Conservation (phyloP, 306 rosid species). For the Prunus campanulata region DNA sequence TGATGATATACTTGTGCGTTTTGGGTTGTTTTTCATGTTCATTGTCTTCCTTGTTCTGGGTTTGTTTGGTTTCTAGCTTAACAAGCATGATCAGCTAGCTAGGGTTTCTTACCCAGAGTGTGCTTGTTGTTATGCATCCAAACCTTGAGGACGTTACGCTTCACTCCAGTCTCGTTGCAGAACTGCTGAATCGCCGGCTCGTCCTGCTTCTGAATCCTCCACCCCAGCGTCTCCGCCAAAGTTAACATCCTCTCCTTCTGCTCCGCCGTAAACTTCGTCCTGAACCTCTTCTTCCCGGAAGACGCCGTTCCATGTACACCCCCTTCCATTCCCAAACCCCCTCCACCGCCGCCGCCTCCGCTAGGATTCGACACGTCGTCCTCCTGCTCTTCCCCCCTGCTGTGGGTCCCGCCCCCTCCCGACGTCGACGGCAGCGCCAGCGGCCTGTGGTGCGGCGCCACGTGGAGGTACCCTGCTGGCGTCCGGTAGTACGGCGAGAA, state of each 20-base stretch:
- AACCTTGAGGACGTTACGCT: slow-evolving; percentile 93
- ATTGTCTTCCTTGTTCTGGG: not conserved
- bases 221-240: slow-evolving; percentile 74
- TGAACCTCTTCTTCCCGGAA: slow-evolving; percentile 52
- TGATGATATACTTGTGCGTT: not conserved
- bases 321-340: slow-evolving; percentile 15
- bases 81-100: not conserved
- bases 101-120: slow-evolving; percentile 99
- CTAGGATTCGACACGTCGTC: slow-evolving; percentile 81
- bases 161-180: slow-evolving; percentile 76
- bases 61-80: not conserved
- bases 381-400: slow-evolving; percentile 69
- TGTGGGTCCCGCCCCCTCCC: slow-evolving; percentile 62
- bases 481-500: slow-evolving; percentile 68
- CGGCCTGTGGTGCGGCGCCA: slow-evolving; percentile 57
- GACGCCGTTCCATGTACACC: slow-evolving; percentile 21
- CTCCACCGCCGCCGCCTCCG: slow-evolving; percentile 50
- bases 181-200: slow-evolving; percentile 69
- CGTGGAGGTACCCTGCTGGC: slow-evolving; percentile 74
- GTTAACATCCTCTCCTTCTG: slow-evolving; percentile 87
- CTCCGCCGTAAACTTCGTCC: slow-evolving; percentile 79
- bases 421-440: slow-evolving; percentile 94
- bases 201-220: slow-evolving; percentile 96
- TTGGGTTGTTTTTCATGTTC: not conserved
- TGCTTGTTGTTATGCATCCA: slow-evolving; percentile 99